A percentile compares a stretch with the other conserved stretches of the same genome.
phyloP scores from a whole-genome alignment of 2,329 filamentous ascomycete genomes.

The Ophiostoma perfectum region DNA sequence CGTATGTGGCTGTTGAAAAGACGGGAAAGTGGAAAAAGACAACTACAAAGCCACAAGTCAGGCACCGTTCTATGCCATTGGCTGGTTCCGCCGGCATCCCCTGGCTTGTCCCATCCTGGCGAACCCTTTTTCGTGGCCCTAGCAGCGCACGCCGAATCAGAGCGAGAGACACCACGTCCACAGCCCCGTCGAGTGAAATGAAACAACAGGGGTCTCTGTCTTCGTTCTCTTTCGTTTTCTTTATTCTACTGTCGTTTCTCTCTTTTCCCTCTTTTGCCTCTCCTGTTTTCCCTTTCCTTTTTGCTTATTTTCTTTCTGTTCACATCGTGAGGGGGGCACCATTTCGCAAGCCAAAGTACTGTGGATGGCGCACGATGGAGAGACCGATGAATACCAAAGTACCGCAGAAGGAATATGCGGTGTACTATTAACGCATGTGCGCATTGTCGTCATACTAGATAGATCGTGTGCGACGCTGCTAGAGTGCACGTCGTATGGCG shows the following conservation, averaged over 20 bases:
- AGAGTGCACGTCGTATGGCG: not conserved
- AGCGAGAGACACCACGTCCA: not conserved
- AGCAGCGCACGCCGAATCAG: not conserved
- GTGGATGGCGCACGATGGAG: not conserved
- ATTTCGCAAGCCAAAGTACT: no score
- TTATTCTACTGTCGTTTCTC: not conserved
- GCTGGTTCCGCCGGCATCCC: not conserved
- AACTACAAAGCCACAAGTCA: conserved; percentile 3
- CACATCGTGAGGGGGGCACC: no score
- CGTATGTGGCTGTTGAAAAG: no score
- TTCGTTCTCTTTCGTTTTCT: not conserved
- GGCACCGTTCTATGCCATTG: not conserved
- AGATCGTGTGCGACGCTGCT: conserved; percentile 7
- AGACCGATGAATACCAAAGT: not conserved
- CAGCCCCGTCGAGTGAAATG: conserved; percentile 7
- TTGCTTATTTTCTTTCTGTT: no score
- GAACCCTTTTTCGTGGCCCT: conserved; percentile 4
- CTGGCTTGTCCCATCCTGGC: conserved; percentile 4
- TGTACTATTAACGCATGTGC: not conserved
- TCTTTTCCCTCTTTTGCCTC: not conserved
- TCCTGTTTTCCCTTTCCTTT: no score
- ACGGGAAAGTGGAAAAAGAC: not conserved
- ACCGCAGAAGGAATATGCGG: not conserved
- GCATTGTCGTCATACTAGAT: not conserved
- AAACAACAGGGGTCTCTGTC: not conserved